Conservation (phyloP, 805 yeast genomes). For the Wickerhamomyces canadensis region DNA sequence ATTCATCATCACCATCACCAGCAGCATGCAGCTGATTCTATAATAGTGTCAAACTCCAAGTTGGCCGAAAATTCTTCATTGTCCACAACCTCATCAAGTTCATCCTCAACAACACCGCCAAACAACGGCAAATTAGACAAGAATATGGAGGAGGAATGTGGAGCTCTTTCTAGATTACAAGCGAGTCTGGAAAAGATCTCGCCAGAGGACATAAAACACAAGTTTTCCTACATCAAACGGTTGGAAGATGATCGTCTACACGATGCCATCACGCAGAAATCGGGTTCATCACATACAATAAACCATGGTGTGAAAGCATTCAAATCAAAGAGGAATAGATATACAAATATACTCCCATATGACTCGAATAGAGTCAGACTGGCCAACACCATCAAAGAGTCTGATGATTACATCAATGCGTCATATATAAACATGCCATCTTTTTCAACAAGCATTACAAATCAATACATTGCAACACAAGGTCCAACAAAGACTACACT, state of each 20-base stretch:
- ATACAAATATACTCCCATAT: conserved; percentile 59
- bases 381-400: conserved; percentile 19
- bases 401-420: conserved; percentile 21
- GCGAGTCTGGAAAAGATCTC: too few relatives aligned
- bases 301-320: conserved; percentile 12
- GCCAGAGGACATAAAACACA: conserved; percentile 4
- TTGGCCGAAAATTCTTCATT: too few relatives aligned
- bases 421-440: conserved; percentile 9
- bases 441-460: conserved; percentile 17
- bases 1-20: too few relatives aligned
- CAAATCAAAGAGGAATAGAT: conserved; percentile 43
- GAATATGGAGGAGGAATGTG: too few relatives aligned
- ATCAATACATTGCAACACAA: conserved; percentile 72
- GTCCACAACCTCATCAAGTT: too few relatives aligned
- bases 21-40: too few relatives aligned
- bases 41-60: too few relatives aligned
- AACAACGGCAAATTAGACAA: too few relatives aligned
- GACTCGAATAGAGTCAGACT: conserved; percentile 52
- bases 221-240: conserved; percentile 29
- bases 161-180: too few relatives aligned
- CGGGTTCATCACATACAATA: conserved; percentile 22
- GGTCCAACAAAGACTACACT: conserved; percentile 75
- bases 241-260: conserved; percentile 33
- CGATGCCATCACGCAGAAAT: conserved; percentile 27
- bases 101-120: too few relatives aligned